A percentile compares a stretch with the other conserved stretches of the same genome.
phyloP scores from a whole-genome alignment of 495 filamentous ascomycete genomes.

The Aspergillus funiculosus region DNA sequence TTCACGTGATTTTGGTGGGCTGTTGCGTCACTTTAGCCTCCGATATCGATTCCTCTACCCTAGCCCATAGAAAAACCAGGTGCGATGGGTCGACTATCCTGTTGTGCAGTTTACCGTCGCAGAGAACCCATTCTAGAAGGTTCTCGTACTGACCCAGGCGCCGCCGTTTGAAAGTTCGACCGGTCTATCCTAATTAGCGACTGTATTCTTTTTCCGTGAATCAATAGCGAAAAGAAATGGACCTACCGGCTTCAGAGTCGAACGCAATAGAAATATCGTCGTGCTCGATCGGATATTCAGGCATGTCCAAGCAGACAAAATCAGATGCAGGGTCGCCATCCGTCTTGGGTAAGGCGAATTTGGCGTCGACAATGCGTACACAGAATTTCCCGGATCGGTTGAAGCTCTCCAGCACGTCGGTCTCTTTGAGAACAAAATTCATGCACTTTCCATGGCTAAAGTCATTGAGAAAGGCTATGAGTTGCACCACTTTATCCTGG shows the following conservation, averaged over 20 bases:
- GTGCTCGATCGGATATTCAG: constrained; percentile 82
- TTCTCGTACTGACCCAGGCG: constrained; percentile 45
- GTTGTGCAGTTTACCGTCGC: constrained; percentile 30
- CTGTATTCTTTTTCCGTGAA: background rate
- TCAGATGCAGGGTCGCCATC: constrained; percentile 53
- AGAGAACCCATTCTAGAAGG: constrained; percentile 47
- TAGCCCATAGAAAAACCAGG: background rate
- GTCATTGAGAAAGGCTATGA: constrained; percentile 73
- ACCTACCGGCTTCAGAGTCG: constrained; percentile 71
- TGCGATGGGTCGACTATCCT: background rate
- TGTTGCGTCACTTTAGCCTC: background rate
- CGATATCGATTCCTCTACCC: background rate
- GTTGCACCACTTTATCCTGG: constrained; percentile 63
- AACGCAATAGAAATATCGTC: constrained; percentile 84
- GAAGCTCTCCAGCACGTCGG: constrained; percentile 71
- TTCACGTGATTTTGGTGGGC: constrained; percentile 5
- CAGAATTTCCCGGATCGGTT: constrained; percentile 60
- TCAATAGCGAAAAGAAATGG: background rate
- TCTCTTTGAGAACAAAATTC: constrained; percentile 77
- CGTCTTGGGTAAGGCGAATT: constrained; percentile 72
- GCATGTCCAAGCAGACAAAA: constrained; percentile 77
- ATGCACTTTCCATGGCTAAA: constrained; percentile 79
- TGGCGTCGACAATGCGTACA: constrained; percentile 76
- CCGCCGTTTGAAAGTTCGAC: constrained; percentile 37
- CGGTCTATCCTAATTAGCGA: constrained; percentile 34